Conservation (phyloP, 805 yeast genomes). For the Cyberlindnera suaveolens region DNA sequence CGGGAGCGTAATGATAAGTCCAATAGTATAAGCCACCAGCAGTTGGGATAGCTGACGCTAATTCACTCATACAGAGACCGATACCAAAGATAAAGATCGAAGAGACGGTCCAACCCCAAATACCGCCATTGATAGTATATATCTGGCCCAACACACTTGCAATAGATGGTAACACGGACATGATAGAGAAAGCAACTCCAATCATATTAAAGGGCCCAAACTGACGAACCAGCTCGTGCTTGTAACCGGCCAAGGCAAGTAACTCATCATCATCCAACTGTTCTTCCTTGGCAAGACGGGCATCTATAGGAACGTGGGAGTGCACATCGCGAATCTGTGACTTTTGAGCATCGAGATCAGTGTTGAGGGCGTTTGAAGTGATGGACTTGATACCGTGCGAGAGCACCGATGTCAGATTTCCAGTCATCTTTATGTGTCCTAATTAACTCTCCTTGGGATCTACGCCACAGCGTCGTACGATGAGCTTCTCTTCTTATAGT, state of each 20-base stretch:
- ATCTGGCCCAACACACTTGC: constrained; percentile 49
- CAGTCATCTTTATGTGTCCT: too few relatives aligned
- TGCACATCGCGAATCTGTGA: constrained; percentile 18
- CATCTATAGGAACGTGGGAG: constrained; percentile 18
- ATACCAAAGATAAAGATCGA: constrained; percentile 44
- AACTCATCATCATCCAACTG: constrained; percentile 22
- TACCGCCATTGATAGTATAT: constrained; percentile 35
- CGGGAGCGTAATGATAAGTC: constrained; percentile 64
- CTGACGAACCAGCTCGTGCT: constrained; percentile 59
- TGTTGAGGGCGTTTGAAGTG: constrained; percentile 15
- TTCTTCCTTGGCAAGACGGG: constrained; percentile 17
- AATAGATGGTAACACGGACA: constrained; percentile 57
- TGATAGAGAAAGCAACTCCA: constrained; percentile 65
- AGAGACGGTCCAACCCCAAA: constrained; percentile 72
- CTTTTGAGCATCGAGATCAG: constrained; percentile 14
- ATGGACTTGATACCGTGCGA: constrained; percentile 16
- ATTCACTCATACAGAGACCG: constrained; percentile 60
- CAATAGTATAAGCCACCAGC: constrained; percentile 71
- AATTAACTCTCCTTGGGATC: too few relatives aligned
- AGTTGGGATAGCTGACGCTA: constrained; percentile 67
- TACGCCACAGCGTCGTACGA: too few relatives aligned
- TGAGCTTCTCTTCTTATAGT: too few relatives aligned
- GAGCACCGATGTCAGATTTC: constrained; percentile 7
- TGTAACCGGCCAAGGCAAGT: constrained; percentile 56
- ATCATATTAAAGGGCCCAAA: constrained; percentile 53